Base-by-base conservation (phyloP, 2,329 filamentous ascomycete species). In the Laburnicola sp. region DNA sequence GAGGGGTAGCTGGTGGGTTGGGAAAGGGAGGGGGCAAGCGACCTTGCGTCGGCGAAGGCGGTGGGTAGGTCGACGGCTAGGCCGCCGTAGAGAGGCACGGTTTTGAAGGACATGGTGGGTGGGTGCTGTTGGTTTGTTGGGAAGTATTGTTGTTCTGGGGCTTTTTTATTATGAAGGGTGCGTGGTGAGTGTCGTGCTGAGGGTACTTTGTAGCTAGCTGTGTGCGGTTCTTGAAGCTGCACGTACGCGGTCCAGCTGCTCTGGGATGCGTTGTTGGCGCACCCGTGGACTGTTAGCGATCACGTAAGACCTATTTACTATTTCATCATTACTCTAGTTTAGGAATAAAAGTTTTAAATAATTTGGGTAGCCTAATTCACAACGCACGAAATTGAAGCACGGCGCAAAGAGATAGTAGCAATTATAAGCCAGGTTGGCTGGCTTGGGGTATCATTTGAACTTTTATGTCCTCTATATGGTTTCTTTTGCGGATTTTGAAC, bases 31-130 rank as follows among this genome's bases (percentile, higher is more conserved):
- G 6, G 63, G 74, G 57, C 71, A 57, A 82, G 73, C 80, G 76
- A 89, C 88, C 86, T 90, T 51, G 89, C 86, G 65, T 92, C 88
- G 60, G 82, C 82, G 71, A 89, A 90, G 57, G 79, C 80, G 45
- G 77, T 71, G 10, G 88, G 88, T 10, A 91, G 76, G 54, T 90
- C 86, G 64, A 80, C 83, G 58, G 81, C 78, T 56, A 91, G 82
- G 54, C 87, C 87, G 68, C 88, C 88, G 68, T 86, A 92, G 40
- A 92, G 83, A 47, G 81, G 76, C 41, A 80, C 85, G 61, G 68
- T 78, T 54, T 76, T 76, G 73, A 81, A 90, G 26, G 74, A 71
- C 58, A 82, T 74, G 80, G 81, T 84, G 39, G 25, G 21, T 4
- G 16, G 16, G 8, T 38, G 27, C 42, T 32, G 22, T 41, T 10